Evolutionary conservation across 2,329 filamentous ascomycete species (phyloP).

Genomic region (Metarhizium brunneum): DNA sequence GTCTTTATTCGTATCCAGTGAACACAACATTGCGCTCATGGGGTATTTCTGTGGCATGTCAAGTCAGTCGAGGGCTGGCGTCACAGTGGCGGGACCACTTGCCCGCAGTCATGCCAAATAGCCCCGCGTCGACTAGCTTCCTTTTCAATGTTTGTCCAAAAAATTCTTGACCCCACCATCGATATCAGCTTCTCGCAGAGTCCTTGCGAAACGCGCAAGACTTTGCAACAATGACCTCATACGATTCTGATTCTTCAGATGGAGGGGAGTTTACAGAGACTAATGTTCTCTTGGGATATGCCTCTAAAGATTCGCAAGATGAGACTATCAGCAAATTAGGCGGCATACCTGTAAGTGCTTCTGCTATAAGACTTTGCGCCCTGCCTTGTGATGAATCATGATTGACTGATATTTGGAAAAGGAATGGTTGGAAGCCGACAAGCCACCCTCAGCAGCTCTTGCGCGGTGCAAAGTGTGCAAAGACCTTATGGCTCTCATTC

Average conservation of each 20-base stretch:
- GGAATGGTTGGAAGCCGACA: constrained; percentile 75
- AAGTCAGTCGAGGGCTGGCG: neutral
- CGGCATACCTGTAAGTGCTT: constrained; percentile 63
- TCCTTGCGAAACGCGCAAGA: neutral
- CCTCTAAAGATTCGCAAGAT: constrained; percentile 66
- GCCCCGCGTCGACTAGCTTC: constrained; percentile 15
- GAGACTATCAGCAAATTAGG: constrained; percentile 85
- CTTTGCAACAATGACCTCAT: constrained; percentile 51
- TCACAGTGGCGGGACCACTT: neutral
- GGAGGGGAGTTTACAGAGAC: constrained; percentile 67
- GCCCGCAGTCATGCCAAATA: constrained; percentile 12
- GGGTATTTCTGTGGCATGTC: no score
- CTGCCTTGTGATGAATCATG: neutral
- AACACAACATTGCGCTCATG: no score
- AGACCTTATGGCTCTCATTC: constrained; percentile 68
- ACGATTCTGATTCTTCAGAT: constrained; percentile 79
- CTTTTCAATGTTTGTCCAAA: constrained; percentile 11
- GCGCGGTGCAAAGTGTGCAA: constrained; percentile 86
- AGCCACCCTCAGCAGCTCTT: constrained; percentile 63
- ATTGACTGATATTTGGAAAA: constrained; percentile 22
- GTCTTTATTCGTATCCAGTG: no score
- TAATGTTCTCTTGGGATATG: constrained; percentile 83
- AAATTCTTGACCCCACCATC: constrained; percentile 32
- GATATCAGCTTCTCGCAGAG: neutral
- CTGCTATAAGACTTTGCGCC: neutral